Conservation (phyloP, 805 yeast species). For the Candida silvatica region DNA sequence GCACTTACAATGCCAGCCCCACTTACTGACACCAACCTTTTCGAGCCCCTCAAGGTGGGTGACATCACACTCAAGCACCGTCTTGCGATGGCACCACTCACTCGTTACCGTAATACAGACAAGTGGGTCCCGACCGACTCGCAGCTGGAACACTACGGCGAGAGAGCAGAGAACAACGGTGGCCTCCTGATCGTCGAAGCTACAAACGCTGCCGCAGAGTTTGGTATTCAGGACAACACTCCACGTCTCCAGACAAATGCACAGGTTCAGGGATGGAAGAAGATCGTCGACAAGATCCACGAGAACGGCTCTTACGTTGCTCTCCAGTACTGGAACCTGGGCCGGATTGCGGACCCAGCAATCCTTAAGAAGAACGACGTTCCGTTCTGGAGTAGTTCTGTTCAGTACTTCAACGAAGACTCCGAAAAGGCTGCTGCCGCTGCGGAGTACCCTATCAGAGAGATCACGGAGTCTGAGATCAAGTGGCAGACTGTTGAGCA, state of each 20-base stretch:
- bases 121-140: conserved; percentile 38
- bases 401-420: conserved; percentile 30
- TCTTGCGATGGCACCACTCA: conserved; percentile 41
- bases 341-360: conserved; percentile 30
- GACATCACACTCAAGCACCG: conserved; percentile 29
- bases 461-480: conserved; percentile 32
- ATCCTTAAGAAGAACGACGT: conserved; percentile 27
- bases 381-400: conserved; percentile 28
- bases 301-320: conserved; percentile 35
- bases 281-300: conserved; percentile 41
- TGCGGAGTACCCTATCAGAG: conserved; percentile 36
- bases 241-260: conserved; percentile 44
- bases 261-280: conserved; percentile 42
- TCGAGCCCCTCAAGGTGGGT: conserved; percentile 39
- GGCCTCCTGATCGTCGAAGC: conserved; percentile 56
- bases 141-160: conserved; percentile 43
- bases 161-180: conserved; percentile 48
- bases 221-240: conserved; percentile 31
- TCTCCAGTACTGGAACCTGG: conserved; percentile 47
- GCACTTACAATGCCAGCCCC: conserved; percentile 1
- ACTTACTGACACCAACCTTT: conserved; percentile 17
- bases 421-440: conserved; percentile 26
- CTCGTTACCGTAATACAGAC: conserved; percentile 33
- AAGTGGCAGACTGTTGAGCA: conserved; percentile 31
- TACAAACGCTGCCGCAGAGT: conserved; percentile 35